Conservation (phyloP, 768 basidiomycete genomes). For the Pisolithus sp. region DNA sequence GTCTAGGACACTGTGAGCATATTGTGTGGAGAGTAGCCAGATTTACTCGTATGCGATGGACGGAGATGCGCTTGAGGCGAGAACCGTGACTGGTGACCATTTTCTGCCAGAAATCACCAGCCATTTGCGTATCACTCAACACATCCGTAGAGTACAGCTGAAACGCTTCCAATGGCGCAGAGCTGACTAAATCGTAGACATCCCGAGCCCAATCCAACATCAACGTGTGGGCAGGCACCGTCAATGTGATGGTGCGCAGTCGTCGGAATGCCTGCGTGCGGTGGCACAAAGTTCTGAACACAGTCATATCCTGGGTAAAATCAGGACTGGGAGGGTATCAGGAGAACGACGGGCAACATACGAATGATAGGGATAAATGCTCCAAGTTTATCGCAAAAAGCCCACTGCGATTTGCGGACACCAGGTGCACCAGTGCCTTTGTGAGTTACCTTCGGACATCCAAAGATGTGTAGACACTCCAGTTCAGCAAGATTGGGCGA, state of each 20-base stretch:
- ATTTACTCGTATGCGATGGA: constrained; percentile 57
- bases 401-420: constrained; percentile 39
- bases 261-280: constrained; percentile 31
- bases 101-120: constrained; percentile 44
- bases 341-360: constrained; percentile 26
- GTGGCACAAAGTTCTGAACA: constrained; percentile 37
- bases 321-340: constrained; percentile 1
- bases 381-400: constrained; percentile 56
- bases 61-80: constrained; percentile 50
- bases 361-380: constrained; percentile 54
- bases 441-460: constrained; percentile 66
- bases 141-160: constrained; percentile 53
- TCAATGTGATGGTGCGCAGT: constrained; percentile 54
- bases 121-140: constrained; percentile 33
- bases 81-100: constrained; percentile 46
- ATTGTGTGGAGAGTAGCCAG: constrained; percentile 45
- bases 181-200: constrained; percentile 37
- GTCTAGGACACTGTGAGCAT: constrained; percentile 43
- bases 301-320: constrained; percentile 43
- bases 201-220: constrained; percentile 40
- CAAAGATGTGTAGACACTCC: constrained; percentile 54
- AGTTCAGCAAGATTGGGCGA: constrained; percentile 45
- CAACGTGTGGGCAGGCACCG: constrained; percentile 34
- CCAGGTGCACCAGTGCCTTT: constrained; percentile 46
- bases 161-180: constrained; percentile 50